A percentile compares a stretch with the other conserved stretches of the same genome.
Conservation (phyloP, 805 yeast species). For the Wickerhamiella dianesei region DNA sequence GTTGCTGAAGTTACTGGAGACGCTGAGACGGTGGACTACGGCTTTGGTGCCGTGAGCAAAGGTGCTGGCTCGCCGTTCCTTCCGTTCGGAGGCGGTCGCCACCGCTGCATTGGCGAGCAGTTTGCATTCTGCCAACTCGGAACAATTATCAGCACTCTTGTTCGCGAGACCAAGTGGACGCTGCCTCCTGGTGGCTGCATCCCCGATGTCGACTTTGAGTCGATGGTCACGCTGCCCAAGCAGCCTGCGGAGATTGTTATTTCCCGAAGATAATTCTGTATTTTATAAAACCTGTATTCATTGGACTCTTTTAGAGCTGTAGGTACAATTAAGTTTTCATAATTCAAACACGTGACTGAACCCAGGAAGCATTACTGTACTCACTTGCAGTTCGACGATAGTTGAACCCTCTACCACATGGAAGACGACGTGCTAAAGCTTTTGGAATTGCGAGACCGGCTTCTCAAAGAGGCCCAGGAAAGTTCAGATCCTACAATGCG, state of each 20-base stretch:
- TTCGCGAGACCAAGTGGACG: slow-evolving; percentile 68
- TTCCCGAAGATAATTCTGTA: slow-evolving; percentile 2
- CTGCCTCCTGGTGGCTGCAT: slow-evolving; percentile 35
- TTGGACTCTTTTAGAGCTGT: too few relatives aligned
- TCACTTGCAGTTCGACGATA: not conserved
- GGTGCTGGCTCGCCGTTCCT: slow-evolving; percentile 93
- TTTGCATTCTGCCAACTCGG: slow-evolving; percentile 93
- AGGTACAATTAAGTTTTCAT: too few relatives aligned
- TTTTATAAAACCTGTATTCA: too few relatives aligned
- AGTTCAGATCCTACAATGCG: slow-evolving; percentile 3
- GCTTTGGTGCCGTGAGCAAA: slow-evolving; percentile 91
- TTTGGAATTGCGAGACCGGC: slow-evolving; percentile 8
- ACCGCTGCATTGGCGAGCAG: slow-evolving; percentile 98
- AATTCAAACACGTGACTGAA: not conserved
- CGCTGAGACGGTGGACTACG: slow-evolving; percentile 58
- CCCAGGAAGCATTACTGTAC: not conserved
- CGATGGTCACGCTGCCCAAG: slow-evolving; percentile 86
- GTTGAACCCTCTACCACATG: not conserved
- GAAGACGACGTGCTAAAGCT: slow-evolving; percentile 12
- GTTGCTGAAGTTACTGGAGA: slow-evolving; percentile 18
- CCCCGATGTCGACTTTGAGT: slow-evolving; percentile 54
- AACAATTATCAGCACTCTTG: slow-evolving; percentile 58
- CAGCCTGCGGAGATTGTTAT: slow-evolving; percentile 35
- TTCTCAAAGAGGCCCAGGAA: slow-evolving; percentile 5
- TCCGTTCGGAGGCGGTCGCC: slow-evolving; percentile 99